A percentile compares a stretch with the other conserved stretches of the same genome.
Conservation (phyloP, 352 stramenopile species). For the Pythium phragmiticola region DNA sequence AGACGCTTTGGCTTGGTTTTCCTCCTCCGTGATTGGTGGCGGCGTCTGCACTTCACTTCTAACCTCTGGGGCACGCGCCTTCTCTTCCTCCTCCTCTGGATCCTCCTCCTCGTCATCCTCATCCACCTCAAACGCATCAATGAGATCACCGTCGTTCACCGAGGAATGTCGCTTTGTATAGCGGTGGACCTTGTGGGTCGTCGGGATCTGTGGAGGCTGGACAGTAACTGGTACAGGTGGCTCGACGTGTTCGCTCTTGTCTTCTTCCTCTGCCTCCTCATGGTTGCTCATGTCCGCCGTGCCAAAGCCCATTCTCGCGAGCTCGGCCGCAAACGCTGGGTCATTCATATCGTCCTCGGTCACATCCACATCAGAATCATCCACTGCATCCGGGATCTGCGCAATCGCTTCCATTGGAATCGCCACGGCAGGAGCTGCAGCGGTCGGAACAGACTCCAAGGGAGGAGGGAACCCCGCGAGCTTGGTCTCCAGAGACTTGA, state of each 20-base stretch:
- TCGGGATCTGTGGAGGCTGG: background rate
- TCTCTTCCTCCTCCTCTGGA: background rate
- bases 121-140: conserved; percentile 66
- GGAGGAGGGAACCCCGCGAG: conserved; percentile 7
- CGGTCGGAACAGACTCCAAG: background rate
- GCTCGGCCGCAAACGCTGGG: conserved; percentile 44
- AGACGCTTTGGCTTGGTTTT: background rate
- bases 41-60: background rate
- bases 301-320: conserved; percentile 41
- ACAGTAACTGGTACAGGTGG: background rate
- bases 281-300: background rate
- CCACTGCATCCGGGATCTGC: background rate
- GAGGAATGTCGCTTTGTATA: conserved; percentile 14
- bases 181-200: background rate
- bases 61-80: background rate
- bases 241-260: background rate
- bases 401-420: background rate
- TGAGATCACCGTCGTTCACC: conserved; percentile 57
- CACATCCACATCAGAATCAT: conserved; percentile 44
- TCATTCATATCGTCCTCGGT: conserved; percentile 62
- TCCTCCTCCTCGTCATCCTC: background rate
- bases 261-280: background rate
- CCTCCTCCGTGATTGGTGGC: background rate
- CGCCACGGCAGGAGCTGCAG: background rate
- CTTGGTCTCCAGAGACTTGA: conserved; percentile 55